phyloP scores from a whole-genome alignment of 192 early-diverging fungal genomes.

The Backusella mclennaniae region DNA sequence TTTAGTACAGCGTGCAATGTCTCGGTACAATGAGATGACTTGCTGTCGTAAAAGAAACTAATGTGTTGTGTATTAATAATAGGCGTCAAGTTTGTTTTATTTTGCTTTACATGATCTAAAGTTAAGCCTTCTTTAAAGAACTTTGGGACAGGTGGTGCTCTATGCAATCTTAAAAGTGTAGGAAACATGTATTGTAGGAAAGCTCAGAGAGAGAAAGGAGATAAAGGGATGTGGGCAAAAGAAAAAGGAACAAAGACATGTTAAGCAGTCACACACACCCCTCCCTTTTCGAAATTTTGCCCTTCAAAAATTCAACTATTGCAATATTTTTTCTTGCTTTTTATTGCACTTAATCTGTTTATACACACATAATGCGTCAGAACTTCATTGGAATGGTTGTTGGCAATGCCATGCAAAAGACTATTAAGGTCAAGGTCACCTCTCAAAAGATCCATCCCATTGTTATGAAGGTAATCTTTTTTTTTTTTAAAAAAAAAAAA shows the following conservation, averaged over 20 bases:
- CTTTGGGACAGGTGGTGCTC: slow-evolving; percentile 23
- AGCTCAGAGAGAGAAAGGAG: neutral
- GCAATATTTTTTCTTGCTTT: neutral
- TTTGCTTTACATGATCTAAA: slow-evolving; percentile 31
- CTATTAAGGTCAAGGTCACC: slow-evolving; percentile 85
- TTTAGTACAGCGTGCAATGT: slow-evolving; percentile 34
- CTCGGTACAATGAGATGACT: slow-evolving; percentile 35
- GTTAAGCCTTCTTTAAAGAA: slow-evolving; percentile 32
- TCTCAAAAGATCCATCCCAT: slow-evolving; percentile 75
- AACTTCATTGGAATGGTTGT: slow-evolving; percentile 86
- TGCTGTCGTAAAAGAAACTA: slow-evolving; percentile 27
- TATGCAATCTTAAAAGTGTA: slow-evolving; percentile 2
- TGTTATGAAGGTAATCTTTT: slow-evolving; percentile 72
- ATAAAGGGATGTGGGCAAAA: neutral
- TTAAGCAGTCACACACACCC: slow-evolving; percentile 5
- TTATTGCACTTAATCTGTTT: neutral
- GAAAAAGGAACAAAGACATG: neutral
- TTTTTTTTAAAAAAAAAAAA: neutral
- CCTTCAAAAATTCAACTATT: slow-evolving; percentile 4
- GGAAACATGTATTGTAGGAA: slow-evolving; percentile 7
- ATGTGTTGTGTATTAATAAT: neutral
- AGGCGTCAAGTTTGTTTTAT: neutral
- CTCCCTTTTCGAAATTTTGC: neutral
- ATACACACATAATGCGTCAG: slow-evolving; percentile 56
- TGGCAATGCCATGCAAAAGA: slow-evolving; percentile 86